Conservation (phyloP, 148 eudicot genomes). For the Vaccinium corymbosum region DNA sequence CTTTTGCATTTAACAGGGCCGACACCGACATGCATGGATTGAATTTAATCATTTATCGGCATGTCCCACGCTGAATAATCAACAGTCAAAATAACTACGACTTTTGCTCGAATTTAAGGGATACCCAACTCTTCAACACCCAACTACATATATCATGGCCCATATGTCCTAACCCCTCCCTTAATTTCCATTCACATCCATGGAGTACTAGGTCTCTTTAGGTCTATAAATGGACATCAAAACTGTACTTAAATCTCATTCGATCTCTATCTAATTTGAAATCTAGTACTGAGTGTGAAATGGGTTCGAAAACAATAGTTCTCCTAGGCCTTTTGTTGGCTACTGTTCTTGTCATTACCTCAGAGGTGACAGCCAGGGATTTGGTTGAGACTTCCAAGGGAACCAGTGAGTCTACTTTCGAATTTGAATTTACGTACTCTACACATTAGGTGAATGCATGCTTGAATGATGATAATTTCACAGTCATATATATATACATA, state of each 20-base stretch:
- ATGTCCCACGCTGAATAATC: not conserved
- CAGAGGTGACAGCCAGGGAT: constrained; percentile 23
- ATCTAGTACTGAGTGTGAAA: not conserved
- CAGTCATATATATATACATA: too few species aligned
- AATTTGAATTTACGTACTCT: not conserved
- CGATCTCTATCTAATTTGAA: not conserved
- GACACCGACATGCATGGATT: too few species aligned
- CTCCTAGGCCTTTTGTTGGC: constrained; percentile 23
- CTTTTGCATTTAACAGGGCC: too few species aligned
- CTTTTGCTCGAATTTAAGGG: not conserved
- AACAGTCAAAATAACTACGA: not conserved
- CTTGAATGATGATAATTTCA: too few species aligned
- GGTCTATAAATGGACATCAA: constrained; percentile 2
- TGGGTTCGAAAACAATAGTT: constrained; percentile 20
- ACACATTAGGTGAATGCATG: too few species aligned
- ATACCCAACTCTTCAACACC: not conserved
- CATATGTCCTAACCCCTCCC: not conserved
- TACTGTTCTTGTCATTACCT: constrained; percentile 15
- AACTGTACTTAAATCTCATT: not conserved
- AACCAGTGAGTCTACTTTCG: not conserved
- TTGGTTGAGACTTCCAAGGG: not conserved
- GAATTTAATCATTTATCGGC: too few species aligned
- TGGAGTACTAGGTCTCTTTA: too few species aligned
- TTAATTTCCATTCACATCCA: not conserved
- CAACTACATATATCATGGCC: not conserved